These are phyloP conservation scores for Paracoccidioides lutzii DNA, from an alignment of 2,329 filamentous ascomycete species.

Conservation along the genomic window DNA sequence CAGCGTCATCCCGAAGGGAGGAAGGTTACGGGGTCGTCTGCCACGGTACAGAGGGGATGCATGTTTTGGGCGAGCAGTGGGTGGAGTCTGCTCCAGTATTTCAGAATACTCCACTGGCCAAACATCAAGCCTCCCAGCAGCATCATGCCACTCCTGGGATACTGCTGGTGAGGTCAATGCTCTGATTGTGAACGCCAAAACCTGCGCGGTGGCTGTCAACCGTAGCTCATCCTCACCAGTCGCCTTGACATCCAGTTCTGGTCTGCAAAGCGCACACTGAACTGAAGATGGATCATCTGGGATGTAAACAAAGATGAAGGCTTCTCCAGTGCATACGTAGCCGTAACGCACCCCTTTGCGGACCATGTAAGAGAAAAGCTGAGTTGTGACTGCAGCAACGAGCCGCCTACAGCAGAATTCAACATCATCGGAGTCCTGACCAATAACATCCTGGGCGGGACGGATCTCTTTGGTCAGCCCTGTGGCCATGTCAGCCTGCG, in stretches of 20 bases:
- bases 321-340: slow-evolving; percentile 21
- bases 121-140: slow-evolving; percentile 15
- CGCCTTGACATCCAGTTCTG: slow-evolving; percentile 13
- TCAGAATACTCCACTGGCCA: slow-evolving; percentile 23
- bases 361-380: slow-evolving; percentile 22
- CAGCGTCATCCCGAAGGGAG: slow-evolving; percentile 3
- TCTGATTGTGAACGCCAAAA: slow-evolving; percentile 24
- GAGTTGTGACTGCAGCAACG: slow-evolving; percentile 16
- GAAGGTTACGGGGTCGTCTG: slow-evolving; percentile 1
- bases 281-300: slow-evolving; percentile 12
- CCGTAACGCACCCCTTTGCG: slow-evolving; percentile 15
- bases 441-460: slow-evolving; percentile 15
- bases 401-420: slow-evolving; percentile 16
- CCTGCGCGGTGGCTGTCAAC: slow-evolving; percentile 26
- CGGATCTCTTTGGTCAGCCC: slow-evolving; percentile 15
- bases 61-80: slow-evolving; percentile 2
- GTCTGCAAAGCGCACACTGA: slow-evolving; percentile 10
- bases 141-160: slow-evolving; percentile 7
- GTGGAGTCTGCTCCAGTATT: slow-evolving; percentile 6
- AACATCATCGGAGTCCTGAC: slow-evolving; percentile 15
- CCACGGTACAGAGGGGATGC: slow-evolving; percentile 1
- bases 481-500: slow-evolving; percentile 14
- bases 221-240: slow-evolving; percentile 24
- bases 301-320: slow-evolving; percentile 21
- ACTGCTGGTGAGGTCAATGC: slow-evolving; percentile 1